Evolutionary conservation across 768 basidiomycete species (phyloP), one percentile per base, ranked within the genome.

Genomic region (Rhizopogon vinicolor): DNA sequence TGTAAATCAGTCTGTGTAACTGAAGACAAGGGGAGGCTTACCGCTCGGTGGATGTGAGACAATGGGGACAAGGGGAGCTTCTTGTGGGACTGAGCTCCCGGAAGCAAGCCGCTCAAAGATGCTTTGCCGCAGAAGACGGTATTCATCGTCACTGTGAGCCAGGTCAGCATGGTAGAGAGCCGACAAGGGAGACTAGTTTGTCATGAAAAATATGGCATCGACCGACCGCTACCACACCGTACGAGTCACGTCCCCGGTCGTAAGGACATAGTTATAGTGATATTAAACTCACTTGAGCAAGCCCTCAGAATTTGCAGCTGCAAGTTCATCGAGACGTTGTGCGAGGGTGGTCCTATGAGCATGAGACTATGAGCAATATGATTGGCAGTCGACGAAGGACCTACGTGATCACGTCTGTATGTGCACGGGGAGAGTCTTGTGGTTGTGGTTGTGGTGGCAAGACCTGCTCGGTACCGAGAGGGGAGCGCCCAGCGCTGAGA

Each of bases 81-180:
- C 89, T 40, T 78, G 74, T 5, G 89, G 87, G 19, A 88, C 75
- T 8, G 73, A 64, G 25, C 81, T 73, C 50, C 75, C 78, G 57
- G 73, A 81, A 14, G 88, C 78, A 63, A 90, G 83, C 51, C 91
- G 82, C 66, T 92, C 89, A 61, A 93, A 93, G 40, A 93, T 75
- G 64, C 86, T 90, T 68, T 91, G 90, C 43, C 91, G 84, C 12
- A 93, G 78, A 42, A 93, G 68, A 50, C 91, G 84, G 67, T 93
- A 93, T 66, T 91, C 91, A 61, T 92, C 89, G 69, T 93, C 88
- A 65, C 91, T 93, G 14, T 37, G 62, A 35, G 51, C 35, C 55
- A 8, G 3, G 44, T 52, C 14, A 49, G 48, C 14, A 49, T 10
- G 19, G 35, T 49, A 22, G 19, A 49, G 35, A 35, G 25, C 16